These are phyloP conservation scores for Haberlea rhodopensis DNA, from an alignment of 257 asterid species.

Conservation along the genomic window DNA sequence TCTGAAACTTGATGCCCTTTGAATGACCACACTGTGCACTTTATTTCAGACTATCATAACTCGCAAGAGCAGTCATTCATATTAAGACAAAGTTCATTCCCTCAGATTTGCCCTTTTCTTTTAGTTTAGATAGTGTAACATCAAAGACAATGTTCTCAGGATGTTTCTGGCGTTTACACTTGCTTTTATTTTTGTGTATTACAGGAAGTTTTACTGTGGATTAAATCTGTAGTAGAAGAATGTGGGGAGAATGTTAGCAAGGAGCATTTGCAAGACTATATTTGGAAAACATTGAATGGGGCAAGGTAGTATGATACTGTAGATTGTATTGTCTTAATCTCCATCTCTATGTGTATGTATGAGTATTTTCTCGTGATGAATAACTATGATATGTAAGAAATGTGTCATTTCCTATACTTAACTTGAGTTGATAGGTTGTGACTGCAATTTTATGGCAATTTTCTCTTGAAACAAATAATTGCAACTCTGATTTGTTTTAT, in stretches of 20 bases:
- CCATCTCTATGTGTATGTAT: not conserved
- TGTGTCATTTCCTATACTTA: not conserved
- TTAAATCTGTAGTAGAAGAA: not conserved
- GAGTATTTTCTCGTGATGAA: slow-evolving; percentile 11
- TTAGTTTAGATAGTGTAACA: not conserved
- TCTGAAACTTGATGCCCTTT: not conserved
- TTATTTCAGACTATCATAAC: no score
- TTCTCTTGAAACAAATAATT: no score
- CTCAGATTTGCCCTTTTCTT: not conserved
- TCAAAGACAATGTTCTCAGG: not conserved
- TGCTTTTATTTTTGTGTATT: slow-evolving; percentile 28
- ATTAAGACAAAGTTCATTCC: not conserved
- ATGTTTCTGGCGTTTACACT: slow-evolving; percentile 13
- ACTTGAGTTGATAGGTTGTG: not conserved
- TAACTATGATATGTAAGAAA: not conserved
- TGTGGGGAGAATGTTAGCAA: slow-evolving; percentile 59
- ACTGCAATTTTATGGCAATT: not conserved
- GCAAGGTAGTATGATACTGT: not conserved
- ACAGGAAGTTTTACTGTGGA: slow-evolving; percentile 77
- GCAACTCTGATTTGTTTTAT: not conserved
- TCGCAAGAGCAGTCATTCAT: not conserved
- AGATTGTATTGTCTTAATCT: not conserved
- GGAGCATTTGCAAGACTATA: slow-evolving; percentile 75
- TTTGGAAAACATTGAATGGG: slow-evolving; percentile 79
- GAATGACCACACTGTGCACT: slow-evolving; percentile 5